These are phyloP conservation scores for Fagopyrum homotropicum DNA, from an alignment of 148 eudicot genomes.

Conservation along the genomic window DNA sequence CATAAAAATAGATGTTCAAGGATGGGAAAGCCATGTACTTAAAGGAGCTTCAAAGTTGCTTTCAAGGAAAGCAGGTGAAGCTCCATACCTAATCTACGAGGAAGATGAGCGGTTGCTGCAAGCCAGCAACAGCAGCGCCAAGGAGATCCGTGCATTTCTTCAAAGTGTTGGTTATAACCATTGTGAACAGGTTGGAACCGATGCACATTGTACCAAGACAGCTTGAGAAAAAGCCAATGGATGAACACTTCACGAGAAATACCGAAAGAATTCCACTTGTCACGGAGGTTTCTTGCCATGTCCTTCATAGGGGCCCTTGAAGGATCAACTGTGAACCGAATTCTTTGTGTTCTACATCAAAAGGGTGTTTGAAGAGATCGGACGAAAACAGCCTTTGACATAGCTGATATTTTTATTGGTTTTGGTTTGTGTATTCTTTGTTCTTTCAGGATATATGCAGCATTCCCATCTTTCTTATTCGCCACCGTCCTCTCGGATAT, in stretches of 20 bases:
- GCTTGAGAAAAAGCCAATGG: conserved; percentile 16
- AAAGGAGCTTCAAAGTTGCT: conserved; percentile 80
- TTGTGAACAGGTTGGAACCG: conserved; percentile 79
- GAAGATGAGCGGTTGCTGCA: conserved; percentile 87
- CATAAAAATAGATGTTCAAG: conserved; percentile 82
- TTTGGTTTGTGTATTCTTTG: background rate
- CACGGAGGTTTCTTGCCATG: background rate
- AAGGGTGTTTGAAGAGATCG: background rate
- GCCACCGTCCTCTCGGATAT: background rate
- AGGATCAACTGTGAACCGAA: background rate
- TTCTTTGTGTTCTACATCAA: conserved; percentile 1
- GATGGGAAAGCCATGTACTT: conserved; percentile 92
- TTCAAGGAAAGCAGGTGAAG: conserved; percentile 69
- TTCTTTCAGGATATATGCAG: background rate
- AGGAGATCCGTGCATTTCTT: conserved; percentile 75
- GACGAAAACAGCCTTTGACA: background rate
- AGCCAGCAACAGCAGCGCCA: conserved; percentile 85
- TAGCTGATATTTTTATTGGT: background rate
- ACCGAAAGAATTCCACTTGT: background rate
- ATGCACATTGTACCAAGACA: conserved; percentile 83
- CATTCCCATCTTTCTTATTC: too few species aligned
- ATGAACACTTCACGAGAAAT: background rate
- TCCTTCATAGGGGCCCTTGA: background rate
- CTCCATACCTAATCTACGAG: conserved; percentile 89
- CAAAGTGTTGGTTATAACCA: conserved; percentile 55